Evolutionary conservation across 495 filamentous ascomycete genomes (phyloP).

Genomic region (Achaetomiella virescens): DNA sequence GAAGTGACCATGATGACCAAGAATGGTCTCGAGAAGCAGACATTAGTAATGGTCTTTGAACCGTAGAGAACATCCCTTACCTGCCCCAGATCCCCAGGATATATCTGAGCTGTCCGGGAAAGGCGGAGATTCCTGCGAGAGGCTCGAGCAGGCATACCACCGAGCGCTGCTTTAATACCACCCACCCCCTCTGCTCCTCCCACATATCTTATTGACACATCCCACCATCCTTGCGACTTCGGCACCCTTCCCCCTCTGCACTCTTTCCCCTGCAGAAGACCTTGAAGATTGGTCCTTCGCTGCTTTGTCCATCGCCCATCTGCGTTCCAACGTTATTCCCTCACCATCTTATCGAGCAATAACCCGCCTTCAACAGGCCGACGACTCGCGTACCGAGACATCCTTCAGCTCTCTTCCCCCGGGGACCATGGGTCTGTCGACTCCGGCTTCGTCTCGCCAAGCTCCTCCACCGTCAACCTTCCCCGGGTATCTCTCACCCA

Average conservation of each 20-base stretch:
- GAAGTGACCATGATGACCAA: constrained; percentile 4
- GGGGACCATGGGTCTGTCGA: constrained; percentile 49
- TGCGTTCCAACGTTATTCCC: background rate
- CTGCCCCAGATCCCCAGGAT: background rate
- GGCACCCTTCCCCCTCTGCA: background rate
- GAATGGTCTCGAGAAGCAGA: constrained; percentile 3
- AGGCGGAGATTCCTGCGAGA: constrained; percentile 13
- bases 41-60: constrained; percentile 24
- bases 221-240: background rate
- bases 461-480: constrained; percentile 45
- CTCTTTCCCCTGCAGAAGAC: background rate
- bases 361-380: constrained; percentile 22
- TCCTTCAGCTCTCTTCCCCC: constrained; percentile 31
- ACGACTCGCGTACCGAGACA: constrained; percentile 17
- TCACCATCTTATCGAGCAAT: background rate
- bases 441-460: constrained; percentile 82
- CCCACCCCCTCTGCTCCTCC: constrained; percentile 11
- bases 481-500: constrained; percentile 70
- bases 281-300: background rate
- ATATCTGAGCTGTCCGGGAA: constrained; percentile 8
- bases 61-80: background rate
- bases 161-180: constrained; percentile 20
- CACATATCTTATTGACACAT: constrained; percentile 3
- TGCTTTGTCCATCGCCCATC: background rate
- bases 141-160: constrained; percentile 15